A percentile compares a stretch with the other conserved stretches of the same genome.
Conservation (phyloP, 371 early-diverging fungal genomes). For the Paramicrosporidium saccamoebae region DNA sequence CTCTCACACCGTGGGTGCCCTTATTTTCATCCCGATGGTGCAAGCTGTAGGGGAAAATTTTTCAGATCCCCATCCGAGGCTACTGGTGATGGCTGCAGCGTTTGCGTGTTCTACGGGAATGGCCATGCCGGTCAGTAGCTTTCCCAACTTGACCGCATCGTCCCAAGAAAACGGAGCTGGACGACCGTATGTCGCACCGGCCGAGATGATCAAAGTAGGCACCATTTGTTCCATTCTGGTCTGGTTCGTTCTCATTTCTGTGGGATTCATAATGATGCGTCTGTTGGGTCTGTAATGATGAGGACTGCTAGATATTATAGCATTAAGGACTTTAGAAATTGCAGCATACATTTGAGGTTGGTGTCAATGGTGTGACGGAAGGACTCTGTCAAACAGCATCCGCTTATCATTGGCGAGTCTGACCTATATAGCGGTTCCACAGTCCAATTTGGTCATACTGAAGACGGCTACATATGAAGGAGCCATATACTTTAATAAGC, state of each 20-base stretch:
- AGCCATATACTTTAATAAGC: no score
- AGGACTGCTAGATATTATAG: not conserved
- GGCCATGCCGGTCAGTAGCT: slow-evolving; percentile 75
- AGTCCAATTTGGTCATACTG: no score
- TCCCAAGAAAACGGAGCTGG: slow-evolving; percentile 67
- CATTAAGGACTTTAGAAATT: no score
- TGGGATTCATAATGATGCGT: slow-evolving; percentile 32
- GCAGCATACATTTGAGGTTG: no score
- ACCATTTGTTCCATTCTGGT: slow-evolving; percentile 31
- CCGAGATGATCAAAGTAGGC: slow-evolving; percentile 55
- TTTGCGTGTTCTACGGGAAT: slow-evolving; percentile 55
- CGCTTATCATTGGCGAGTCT: no score
- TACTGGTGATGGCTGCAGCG: slow-evolving; percentile 55
- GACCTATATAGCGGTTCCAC: no score
- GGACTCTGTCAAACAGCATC: no score
- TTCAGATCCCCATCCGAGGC: slow-evolving; percentile 44
- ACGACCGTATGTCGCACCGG: slow-evolving; percentile 37
- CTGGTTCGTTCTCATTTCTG: slow-evolving; percentile 24
- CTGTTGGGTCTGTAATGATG: slow-evolving; percentile 17
- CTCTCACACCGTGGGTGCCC: slow-evolving; percentile 67
- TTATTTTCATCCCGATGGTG: slow-evolving; percentile 46
- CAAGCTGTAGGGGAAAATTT: slow-evolving; percentile 24
- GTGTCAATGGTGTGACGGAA: no score
- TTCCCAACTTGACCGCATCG: slow-evolving; percentile 86
- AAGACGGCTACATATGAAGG: no score